phyloP scores from a whole-genome alignment of 1,139 yeast genomes.

The Saccharomyces hybrid region DNA sequence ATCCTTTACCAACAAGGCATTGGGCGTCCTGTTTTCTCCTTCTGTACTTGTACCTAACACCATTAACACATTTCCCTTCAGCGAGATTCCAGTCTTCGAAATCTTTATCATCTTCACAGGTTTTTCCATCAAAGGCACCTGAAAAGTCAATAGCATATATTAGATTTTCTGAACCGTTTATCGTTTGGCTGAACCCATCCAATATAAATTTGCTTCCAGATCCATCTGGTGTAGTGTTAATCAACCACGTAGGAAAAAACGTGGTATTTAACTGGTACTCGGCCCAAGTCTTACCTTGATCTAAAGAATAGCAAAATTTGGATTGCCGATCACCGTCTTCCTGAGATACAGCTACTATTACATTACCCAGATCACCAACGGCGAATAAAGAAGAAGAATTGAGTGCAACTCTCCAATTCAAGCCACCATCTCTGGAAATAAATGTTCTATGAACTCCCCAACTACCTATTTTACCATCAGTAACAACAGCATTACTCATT shows the following conservation, averaged over 20 bases:
- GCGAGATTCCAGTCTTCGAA: conserved; percentile 59
- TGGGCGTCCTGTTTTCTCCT: conserved; percentile 63
- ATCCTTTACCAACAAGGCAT: conserved; percentile 59
- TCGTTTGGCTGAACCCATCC: conserved; percentile 34
- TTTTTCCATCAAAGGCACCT: conserved; percentile 46
- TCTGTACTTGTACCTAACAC: conserved; percentile 57
- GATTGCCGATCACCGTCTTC: conserved; percentile 24
- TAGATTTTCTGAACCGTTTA: conserved; percentile 1
- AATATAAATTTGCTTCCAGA: conserved; percentile 55
- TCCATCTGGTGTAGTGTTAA: conserved; percentile 62
- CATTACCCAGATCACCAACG: conserved; percentile 77
- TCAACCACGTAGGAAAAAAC: conserved; percentile 22
- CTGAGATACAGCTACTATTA: conserved; percentile 47
- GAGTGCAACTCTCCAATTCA: conserved; percentile 54
- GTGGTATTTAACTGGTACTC: conserved; percentile 34
- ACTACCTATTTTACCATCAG: conserved; percentile 25
- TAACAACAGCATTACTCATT: conserved; percentile 51
- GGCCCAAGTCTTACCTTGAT: conserved; percentile 67
- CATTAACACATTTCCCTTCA: conserved; percentile 60
- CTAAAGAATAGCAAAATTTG: conserved; percentile 51
- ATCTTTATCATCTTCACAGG: conserved; percentile 46
- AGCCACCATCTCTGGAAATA: conserved; percentile 10
- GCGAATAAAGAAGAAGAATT: conserved; percentile 51
- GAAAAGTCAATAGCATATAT: conserved; percentile 53
- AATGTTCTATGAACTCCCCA: background rate